phyloP scores from a whole-genome alignment of 306 rosid genomes.

The Alnus glutinosa region DNA sequence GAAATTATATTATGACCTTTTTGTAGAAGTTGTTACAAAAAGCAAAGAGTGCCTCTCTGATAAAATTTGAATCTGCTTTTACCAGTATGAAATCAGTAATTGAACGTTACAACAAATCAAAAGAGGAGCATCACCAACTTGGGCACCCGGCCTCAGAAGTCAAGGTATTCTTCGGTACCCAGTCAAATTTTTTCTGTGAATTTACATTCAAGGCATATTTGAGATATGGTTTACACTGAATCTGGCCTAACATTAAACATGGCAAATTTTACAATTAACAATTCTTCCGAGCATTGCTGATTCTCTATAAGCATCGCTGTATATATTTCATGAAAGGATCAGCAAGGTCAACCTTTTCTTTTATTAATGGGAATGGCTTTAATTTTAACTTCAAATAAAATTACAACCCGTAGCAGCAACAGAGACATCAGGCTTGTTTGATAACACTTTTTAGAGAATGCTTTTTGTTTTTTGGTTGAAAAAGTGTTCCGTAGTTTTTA shows the following conservation, averaged over 20 bases:
- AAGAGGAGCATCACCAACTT: slow-evolving; percentile 62
- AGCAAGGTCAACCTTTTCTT: no score
- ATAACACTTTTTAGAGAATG: no score
- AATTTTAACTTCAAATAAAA: background rate
- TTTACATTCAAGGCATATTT: background rate
- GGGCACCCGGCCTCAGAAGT: slow-evolving; percentile 65
- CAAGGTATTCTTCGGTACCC: slow-evolving; percentile 56
- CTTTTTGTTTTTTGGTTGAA: no score
- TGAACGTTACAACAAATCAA: slow-evolving; percentile 76
- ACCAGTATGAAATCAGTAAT: slow-evolving; percentile 80
- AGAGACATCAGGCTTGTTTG: background rate
- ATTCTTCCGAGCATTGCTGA: background rate
- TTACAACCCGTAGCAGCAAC: background rate
- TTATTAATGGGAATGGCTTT: background rate
- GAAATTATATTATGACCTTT: background rate
- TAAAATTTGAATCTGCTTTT: slow-evolving; percentile 18
- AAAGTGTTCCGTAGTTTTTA: no score
- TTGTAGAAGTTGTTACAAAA: background rate
- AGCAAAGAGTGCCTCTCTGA: slow-evolving; percentile 31
- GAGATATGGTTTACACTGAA: background rate
- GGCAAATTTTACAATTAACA: background rate
- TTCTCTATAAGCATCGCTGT: background rate
- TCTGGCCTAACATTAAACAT: background rate
- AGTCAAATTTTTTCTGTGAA: background rate
- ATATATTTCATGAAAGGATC: background rate